Percentiles rank a stretch among this genome's conserved stretches.
These are phyloP conservation scores for Paspalum vaginatum DNA, from an alignment of 176 grass and related monocot species.

Conservation along the genomic window DNA sequence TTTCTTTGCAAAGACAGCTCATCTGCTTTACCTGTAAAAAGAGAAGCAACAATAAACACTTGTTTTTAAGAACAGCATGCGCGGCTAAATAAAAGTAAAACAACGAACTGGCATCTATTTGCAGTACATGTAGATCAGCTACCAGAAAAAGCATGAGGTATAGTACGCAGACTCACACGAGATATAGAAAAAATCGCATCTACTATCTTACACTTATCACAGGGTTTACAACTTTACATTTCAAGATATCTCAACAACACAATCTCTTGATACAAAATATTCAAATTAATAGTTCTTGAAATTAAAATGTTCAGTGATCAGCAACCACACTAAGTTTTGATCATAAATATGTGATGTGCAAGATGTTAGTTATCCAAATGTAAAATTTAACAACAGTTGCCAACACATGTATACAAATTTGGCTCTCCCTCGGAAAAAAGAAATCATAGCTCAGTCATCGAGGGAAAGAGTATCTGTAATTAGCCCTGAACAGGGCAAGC, in stretches of 20 bases:
- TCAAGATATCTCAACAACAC: conserved; percentile 13
- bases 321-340: conserved; percentile 21
- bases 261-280: conserved; percentile 1
- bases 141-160: conserved; percentile 13
- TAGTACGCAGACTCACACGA: conserved; percentile 15
- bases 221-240: conserved; percentile 1
- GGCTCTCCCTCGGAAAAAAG: background rate
- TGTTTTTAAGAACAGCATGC: background rate
- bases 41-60: conserved; percentile 19
- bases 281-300: conserved; percentile 20
- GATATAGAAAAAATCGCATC: background rate
- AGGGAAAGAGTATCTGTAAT: background rate
- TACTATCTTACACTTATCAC: conserved; percentile 24
- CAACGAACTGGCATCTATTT: background rate
- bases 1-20: conserved; percentile 70
- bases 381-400: background rate
- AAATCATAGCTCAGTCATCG: background rate
- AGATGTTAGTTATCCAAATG: conserved; percentile 11
- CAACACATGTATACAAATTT: background rate
- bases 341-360: conserved; percentile 1
- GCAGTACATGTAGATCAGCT: conserved; percentile 18
- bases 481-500: background rate
- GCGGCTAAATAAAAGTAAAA: background rate
- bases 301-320: background rate
- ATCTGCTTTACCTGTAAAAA: conserved; percentile 65